Conservation (phyloP, 768 basidiomycete species). For the Artomyces pyxidatus region DNA sequence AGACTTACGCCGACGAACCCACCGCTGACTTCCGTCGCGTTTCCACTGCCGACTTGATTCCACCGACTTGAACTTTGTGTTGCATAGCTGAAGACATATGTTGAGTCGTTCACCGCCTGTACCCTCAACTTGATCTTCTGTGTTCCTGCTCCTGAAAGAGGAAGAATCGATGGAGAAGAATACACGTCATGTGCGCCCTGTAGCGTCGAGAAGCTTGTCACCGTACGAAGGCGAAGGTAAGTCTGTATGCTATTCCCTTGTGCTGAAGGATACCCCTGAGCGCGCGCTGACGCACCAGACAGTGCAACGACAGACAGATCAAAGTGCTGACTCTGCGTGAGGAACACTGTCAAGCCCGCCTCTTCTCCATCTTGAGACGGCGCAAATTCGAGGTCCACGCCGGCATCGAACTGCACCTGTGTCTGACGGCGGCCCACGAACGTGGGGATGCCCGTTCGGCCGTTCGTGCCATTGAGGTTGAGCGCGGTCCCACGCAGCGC, state of each 20-base stretch:
- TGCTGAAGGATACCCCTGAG: not conserved
- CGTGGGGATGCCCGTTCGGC: slow-evolving; percentile 19
- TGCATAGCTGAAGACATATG: slow-evolving; percentile 12
- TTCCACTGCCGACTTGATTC: slow-evolving; percentile 10
- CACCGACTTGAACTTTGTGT: not conserved
- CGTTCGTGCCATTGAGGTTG: slow-evolving; percentile 25
- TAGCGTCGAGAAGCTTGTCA: slow-evolving; percentile 9
- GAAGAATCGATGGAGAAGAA: slow-evolving; percentile 9
- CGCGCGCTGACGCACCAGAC: not conserved
- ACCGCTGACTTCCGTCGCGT: slow-evolving; percentile 12
- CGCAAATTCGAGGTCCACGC: slow-evolving; percentile 18
- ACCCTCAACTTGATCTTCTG: slow-evolving; percentile 4
- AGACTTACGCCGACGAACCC: slow-evolving; percentile 6
- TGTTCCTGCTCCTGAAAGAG: not conserved
- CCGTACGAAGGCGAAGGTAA: slow-evolving; percentile 12
- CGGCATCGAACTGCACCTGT: slow-evolving; percentile 23
- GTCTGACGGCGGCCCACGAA: slow-evolving; percentile 26
- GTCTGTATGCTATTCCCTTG: not conserved
- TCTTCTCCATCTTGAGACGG: slow-evolving; percentile 17
- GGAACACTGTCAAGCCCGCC: slow-evolving; percentile 25
- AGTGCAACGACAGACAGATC: slow-evolving; percentile 15
- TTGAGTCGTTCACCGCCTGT: slow-evolving; percentile 12
- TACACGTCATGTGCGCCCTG: slow-evolving; percentile 6
- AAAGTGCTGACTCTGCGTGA: slow-evolving; percentile 19
- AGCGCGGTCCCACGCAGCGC: slow-evolving; percentile 19